Evolutionary conservation across 164 flowering plant genomes (phyloP).

Genomic region (Cinnamomum chago): DNA sequence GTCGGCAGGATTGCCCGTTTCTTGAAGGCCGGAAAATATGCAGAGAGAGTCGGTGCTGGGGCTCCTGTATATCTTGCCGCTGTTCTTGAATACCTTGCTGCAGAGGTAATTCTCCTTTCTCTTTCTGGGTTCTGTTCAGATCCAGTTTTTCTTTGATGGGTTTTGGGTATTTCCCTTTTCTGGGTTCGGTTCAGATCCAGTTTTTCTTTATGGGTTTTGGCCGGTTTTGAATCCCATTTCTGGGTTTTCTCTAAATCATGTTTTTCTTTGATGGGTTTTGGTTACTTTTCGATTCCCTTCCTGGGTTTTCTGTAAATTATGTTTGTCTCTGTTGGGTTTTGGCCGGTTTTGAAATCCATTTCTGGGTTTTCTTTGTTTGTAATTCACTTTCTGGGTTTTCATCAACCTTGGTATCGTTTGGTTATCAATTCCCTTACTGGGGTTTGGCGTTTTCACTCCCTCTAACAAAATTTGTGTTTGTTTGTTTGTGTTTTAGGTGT

Average conservation of each 20-base stretch:
- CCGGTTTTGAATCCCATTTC: neutral
- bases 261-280: neutral
- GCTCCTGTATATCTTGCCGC: constrained; percentile 24
- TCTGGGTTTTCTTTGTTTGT: too few relatives aligned
- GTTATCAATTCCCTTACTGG: too few relatives aligned
- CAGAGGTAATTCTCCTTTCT: constrained; percentile 11
- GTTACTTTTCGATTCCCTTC: neutral
- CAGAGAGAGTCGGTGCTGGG: constrained; percentile 21
- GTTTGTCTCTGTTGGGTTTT: neutral
- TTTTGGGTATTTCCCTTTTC: neutral
- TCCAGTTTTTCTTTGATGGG: neutral
- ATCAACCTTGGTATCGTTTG: too few relatives aligned
- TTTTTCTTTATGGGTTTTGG: neutral
- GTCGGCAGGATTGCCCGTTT: constrained; percentile 23
- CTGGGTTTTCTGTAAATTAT: neutral
- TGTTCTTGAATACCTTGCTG: constrained; percentile 21
- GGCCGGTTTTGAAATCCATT: too few relatives aligned
- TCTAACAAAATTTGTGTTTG: neutral
- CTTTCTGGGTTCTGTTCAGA: neutral
- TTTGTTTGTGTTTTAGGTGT: constrained; percentile 6
- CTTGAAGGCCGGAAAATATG: constrained; percentile 22
- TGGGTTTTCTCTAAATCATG: neutral
- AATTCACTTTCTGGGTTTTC: neutral
- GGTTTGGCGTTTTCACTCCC: neutral
- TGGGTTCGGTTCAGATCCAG: neutral